Evolutionary conservation across 257 asterid genomes (phyloP), one percentile per base, ranked within the genome.

Genomic region (Capsicum chinense): DNA sequence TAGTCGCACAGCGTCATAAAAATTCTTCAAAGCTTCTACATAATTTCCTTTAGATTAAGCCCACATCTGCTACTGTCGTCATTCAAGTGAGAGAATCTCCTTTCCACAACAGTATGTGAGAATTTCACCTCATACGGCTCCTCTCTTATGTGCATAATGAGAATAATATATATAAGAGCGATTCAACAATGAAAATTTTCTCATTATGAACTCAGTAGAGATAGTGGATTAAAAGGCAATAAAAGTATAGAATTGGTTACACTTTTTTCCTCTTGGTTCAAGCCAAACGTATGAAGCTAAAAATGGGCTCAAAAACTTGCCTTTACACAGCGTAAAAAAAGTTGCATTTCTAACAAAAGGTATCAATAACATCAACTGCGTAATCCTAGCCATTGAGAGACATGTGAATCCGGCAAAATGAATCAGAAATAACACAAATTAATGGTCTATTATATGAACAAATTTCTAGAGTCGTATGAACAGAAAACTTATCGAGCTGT

Each of bases 401-500:
- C 14, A 7, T 58, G 57, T 59, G 17, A 0, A 80, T 1, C 17
- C 5, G 48, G 48, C 63, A 76, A 76, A 76, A 52, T 52, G 81
- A 76, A 26, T 3, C 52, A 26, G 21, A 80, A 57, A 37, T 80
- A 80, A 59, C 73, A 80, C 13, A 58, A 17, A 26, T 58, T 58
- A 80, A 80, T 26, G 63, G 63, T 76, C 42, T 21, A 74, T 50
- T 12, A 3, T 42, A 81, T 67, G 84, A 56, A 82, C 82, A 81
- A 85, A 48, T 71, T 48, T 2, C 47, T 17, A 47, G 84, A 19
- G n/a, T 57, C 50, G 13, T 44, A 66, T 56, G 67, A 66, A 47
- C 83, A 35, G 58, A 66, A 26, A 73, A 37, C 71, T 88, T 94
- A 97, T 81, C 99, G 95, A 63, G 99, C 92, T 63, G 97, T 80